Percentiles rank a stretch among this genome's conserved stretches.
Evolutionary conservation across 2,329 filamentous ascomycete genomes (phyloP).

Genomic region (Zymoseptoria crescenta): DNA sequence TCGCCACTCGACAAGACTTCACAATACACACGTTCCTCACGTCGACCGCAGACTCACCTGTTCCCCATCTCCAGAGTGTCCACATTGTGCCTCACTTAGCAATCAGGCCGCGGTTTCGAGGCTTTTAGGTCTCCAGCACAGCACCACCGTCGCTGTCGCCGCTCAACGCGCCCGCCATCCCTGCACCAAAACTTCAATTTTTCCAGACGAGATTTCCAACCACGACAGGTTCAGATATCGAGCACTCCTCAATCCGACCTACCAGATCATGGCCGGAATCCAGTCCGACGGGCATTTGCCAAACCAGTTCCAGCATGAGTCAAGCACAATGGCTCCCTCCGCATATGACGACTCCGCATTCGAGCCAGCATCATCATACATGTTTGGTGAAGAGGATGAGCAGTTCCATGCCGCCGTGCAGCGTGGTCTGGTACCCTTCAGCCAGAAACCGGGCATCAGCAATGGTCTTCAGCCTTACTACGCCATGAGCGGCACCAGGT

Average conservation of each 20-base stretch:
- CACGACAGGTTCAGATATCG: neutral
- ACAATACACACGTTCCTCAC: neutral
- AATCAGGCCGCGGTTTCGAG: neutral
- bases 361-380: constrained; percentile 19
- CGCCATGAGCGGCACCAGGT: constrained; percentile 1
- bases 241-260: neutral
- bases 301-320: neutral
- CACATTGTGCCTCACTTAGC: neutral
- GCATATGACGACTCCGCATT: constrained; percentile 18
- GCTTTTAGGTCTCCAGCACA: constrained; percentile 6
- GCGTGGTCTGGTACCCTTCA: constrained; percentile 5
- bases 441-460: neutral
- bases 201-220: neutral
- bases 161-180: neutral
- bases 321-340: neutral
- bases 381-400: constrained; percentile 19
- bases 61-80: neutral
- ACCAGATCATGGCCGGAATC: neutral
- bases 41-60: neutral
- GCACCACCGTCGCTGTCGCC: neutral
- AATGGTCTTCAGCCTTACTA: constrained; percentile 1
- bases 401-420: constrained; percentile 17
- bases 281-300: neutral
- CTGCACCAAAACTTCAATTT: neutral
- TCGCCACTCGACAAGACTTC: neutral